phyloP scores from a whole-genome alignment of 805 yeast species.

The Metschnikowia corniflorae region DNA sequence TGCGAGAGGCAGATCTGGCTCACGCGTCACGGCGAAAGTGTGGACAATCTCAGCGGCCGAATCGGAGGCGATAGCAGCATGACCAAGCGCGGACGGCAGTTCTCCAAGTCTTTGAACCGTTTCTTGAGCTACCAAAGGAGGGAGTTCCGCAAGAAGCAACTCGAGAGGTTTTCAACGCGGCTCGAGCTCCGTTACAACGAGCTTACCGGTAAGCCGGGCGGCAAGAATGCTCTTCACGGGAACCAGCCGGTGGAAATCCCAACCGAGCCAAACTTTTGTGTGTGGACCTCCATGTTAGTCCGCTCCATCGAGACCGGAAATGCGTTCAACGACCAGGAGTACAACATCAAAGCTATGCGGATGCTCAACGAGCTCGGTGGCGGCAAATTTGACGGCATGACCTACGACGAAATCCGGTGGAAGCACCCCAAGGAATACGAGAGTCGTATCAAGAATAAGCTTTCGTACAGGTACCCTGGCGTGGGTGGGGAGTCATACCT shows the following conservation, averaged over 20 bases:
- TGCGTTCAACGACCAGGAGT: conserved; percentile 68
- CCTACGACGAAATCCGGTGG: conserved; percentile 78
- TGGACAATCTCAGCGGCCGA: conserved; percentile 76
- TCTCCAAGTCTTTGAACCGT: conserved; percentile 65
- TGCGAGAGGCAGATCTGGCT: conserved; percentile 91
- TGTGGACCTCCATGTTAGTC: conserved; percentile 87
- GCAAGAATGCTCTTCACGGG: conserved; percentile 11
- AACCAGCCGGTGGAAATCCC: conserved; percentile 31
- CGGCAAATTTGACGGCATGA: conserved; percentile 89
- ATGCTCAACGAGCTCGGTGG: conserved; percentile 94
- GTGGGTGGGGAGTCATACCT: conserved; percentile 95
- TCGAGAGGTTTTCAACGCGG: conserved; percentile 48
- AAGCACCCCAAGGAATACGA: conserved; percentile 74
- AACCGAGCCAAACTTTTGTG: conserved; percentile 73
- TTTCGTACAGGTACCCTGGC: conserved; percentile 91
- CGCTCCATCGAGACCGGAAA: conserved; percentile 78
- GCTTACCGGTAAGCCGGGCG: conserved; percentile 24
- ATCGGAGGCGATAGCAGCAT: conserved; percentile 90
- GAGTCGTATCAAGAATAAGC: conserved; percentile 70
- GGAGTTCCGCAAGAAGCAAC: conserved; percentile 62
- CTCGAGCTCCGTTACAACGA: conserved; percentile 42
- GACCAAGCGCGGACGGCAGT: conserved; percentile 74
- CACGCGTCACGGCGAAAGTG: conserved; percentile 90
- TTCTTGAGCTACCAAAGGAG: conserved; percentile 71
- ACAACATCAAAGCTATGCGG: conserved; percentile 81